Percentiles rank a stretch among this genome's conserved stretches.
Evolutionary conservation across 2,329 filamentous ascomycete species (phyloP).

Genomic region (Aspergillus sp.): DNA sequence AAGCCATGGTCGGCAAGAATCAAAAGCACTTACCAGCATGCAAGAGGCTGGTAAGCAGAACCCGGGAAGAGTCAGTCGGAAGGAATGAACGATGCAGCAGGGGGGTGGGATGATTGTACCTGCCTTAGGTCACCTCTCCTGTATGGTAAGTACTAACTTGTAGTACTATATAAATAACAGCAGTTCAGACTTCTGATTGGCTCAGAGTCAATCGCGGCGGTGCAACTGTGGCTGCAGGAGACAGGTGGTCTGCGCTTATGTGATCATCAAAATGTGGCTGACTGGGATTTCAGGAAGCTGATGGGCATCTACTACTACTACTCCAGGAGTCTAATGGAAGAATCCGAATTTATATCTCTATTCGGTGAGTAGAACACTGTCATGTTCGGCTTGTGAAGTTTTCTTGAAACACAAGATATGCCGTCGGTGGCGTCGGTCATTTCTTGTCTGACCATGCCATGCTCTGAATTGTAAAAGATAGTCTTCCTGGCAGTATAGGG

Average conservation of each 20-base stretch:
- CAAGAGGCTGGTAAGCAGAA: background rate
- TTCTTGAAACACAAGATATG: background rate
- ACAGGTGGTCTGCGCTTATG: conserved; percentile 7
- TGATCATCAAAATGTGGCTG: conserved; percentile 1
- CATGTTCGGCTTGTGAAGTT: background rate
- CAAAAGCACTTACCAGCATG: background rate
- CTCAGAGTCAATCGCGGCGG: background rate
- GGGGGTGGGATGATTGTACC: conserved; percentile 24
- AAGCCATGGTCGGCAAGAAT: conserved; percentile 10
- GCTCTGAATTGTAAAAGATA: conserved; percentile 1
- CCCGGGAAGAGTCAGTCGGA: background rate
- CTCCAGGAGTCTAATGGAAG: background rate
- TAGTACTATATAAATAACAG: conserved; percentile 20
- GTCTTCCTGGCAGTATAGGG: conserved; percentile 8
- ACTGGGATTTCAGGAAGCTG: background rate
- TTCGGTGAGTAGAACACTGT: background rate
- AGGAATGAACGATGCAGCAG: conserved; percentile 19
- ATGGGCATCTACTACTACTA: background rate
- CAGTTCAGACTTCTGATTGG: conserved; percentile 21
- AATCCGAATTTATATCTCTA: background rate
- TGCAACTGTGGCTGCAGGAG: conserved; percentile 17
- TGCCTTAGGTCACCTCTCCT: conserved; percentile 12
- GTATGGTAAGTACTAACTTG: conserved; percentile 1
- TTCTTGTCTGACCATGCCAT: conserved; percentile 16
- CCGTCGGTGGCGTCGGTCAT: conserved; percentile 18